Base-by-base conservation (phyloP, 495 filamentous ascomycete species). In the Aspergillus sclerotioniger region DNA sequence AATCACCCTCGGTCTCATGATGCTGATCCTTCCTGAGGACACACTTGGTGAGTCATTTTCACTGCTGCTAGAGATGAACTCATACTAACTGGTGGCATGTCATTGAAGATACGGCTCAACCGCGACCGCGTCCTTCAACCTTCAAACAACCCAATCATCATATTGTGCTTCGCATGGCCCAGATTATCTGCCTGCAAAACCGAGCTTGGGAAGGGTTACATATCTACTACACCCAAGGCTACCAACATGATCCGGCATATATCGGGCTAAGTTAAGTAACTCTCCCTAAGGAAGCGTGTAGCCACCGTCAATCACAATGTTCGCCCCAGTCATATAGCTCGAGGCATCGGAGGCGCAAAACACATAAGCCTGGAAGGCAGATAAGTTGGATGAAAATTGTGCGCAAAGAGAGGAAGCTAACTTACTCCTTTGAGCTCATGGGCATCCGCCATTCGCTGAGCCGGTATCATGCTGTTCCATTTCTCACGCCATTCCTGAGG, bases 281-380 rank as follows among this genome's bases (percentile, higher is more conserved):
- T 15, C 3, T 6, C 25, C 54, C 51, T 58, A 70, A 29, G 66
- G 66, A 37, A 63, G 57, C 1, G 65, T 68, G 53, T 69, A 69
- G 17, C 70, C 67, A 8, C 67, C 70, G 52, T 70, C 70, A 47
- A 72, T 61, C 2, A 72, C 55, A 6, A 72, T 51, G 57, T 72
- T 58, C 20, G 66, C 56, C 13, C 70, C 70, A 25, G 70, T 73
- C 64, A 69, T 71, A 54, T 68, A 73, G 32, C 66, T 69, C 15
- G 62, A 67, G 13, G 70, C 70, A 60, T 71, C 70, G 3, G 63
- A 67, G 4, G 70, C 70, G 15, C 62, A 62, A 48, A 67, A 72
- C 13, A 72, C 58, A 62, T 68, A 70, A 35, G 57, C 69, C 21
- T 65, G 35, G 20, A 28, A n/a, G 20, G 29, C 31, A 13, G 52